Evolutionary conservation across 78 protist genomes (phyloP).

Genomic region (Dictyostelium intermedium): DNA sequence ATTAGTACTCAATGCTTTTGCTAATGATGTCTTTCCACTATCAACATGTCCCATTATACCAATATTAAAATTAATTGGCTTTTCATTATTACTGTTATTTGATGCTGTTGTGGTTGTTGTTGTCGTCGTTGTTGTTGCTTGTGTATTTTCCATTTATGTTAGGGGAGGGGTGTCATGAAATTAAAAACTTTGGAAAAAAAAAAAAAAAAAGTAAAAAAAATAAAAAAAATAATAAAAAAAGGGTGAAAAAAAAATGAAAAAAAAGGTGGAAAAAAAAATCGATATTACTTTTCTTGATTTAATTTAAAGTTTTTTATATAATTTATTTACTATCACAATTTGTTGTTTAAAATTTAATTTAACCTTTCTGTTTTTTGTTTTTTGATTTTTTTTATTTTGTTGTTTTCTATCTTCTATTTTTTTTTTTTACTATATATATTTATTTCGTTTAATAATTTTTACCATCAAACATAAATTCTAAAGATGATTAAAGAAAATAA

Average conservation of each 20-base stretch:
- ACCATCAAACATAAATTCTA: neutral
- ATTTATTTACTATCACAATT: constrained; percentile 3
- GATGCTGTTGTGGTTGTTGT: neutral
- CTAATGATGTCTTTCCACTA: constrained; percentile 95
- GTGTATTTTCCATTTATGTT: neutral
- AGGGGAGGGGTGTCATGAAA: too few relatives aligned
- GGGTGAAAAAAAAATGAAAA: neutral
- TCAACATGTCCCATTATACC: constrained; percentile 99
- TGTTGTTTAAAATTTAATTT: neutral
- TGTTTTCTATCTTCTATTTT: neutral
- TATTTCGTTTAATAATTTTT: neutral
- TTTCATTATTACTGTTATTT: neutral
- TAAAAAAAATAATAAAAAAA: neutral
- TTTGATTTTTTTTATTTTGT: too few relatives aligned
- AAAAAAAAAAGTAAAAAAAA: neutral
- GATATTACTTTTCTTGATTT: neutral
- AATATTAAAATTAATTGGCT: constrained; percentile 86
- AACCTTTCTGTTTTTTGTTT: neutral
- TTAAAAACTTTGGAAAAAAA: neutral
- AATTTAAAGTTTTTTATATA: neutral
- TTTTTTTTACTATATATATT: neutral
- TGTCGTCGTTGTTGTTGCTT: neutral
- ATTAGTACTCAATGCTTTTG: constrained; percentile 88
- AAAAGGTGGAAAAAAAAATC: neutral
- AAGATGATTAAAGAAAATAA: neutral